These are phyloP conservation scores for Leccinellum albellum DNA, from an alignment of 768 basidiomycete genomes.

Conservation along the genomic window DNA sequence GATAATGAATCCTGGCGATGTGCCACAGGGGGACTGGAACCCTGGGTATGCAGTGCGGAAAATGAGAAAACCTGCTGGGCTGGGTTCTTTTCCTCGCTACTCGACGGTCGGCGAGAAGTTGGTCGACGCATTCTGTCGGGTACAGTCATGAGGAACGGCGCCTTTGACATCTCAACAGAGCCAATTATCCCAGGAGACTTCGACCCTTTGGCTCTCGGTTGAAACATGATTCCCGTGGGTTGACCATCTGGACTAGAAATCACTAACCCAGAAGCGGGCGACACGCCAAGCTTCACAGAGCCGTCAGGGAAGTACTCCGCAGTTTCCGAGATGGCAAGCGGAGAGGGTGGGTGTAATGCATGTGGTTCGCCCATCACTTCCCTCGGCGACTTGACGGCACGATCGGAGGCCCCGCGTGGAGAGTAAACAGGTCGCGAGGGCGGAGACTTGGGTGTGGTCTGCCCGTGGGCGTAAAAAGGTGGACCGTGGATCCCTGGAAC, in stretches of 20 bases:
- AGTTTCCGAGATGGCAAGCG: constrained; percentile 63
- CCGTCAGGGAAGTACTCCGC: constrained; percentile 66
- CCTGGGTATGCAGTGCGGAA: constrained; percentile 26
- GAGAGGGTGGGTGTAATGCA: constrained; percentile 58
- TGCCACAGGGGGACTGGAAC: constrained; percentile 8
- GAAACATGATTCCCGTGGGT: constrained; percentile 94
- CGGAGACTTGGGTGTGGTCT: constrained; percentile 40
- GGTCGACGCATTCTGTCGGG: constrained; percentile 28
- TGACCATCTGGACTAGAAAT: constrained; percentile 93
- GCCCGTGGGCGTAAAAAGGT: constrained; percentile 40
- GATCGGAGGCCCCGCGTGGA: constrained; percentile 59
- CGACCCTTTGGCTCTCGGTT: constrained; percentile 56
- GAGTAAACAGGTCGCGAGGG: constrained; percentile 39
- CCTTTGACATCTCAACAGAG: constrained; percentile 47
- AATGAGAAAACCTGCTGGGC: constrained; percentile 27
- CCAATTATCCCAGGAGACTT: constrained; percentile 28
- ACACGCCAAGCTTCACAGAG: constrained; percentile 66
- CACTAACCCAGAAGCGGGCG: constrained; percentile 81
- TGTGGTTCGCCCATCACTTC: constrained; percentile 38
- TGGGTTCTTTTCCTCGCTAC: constrained; percentile 27
- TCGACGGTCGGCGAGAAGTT: constrained; percentile 24
- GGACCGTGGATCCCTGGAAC: constrained; percentile 60
- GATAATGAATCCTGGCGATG: constrained; percentile 25
- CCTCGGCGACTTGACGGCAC: constrained; percentile 54
- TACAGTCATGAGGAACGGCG: constrained; percentile 30